Base-by-base conservation (phyloP, 2,329 filamentous ascomycete species). In the Hortaea sp. region DNA sequence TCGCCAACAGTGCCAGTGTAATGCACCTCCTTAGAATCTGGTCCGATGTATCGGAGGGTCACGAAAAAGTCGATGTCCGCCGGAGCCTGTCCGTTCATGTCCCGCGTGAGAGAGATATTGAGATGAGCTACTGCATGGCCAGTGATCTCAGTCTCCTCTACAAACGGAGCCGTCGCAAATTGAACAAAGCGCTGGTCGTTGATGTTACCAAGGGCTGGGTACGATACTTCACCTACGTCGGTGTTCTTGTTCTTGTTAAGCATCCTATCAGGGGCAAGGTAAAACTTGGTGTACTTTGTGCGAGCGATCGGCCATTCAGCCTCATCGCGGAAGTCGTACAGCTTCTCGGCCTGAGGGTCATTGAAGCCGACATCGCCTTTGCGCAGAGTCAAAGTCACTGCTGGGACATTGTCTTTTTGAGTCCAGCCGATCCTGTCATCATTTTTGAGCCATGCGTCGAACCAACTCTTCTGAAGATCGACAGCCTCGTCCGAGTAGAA, bases 401-500 rank as follows among this genome's bases (percentile, higher is more conserved):
- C 71, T 0, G 82, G 70, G 0, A 81, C 65, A 45, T 78, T 77
- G 28, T 81, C 78, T 7, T 71, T 68, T 7, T 66, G 56, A 0
- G 71, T 72, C 79, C 80, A 84, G n/a, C 79, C 79, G 0, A 68
- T 68, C 0, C 69, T 66, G 54, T 86, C 83, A 0, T 85, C 72
- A 1, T 71, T 77, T 53, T 85, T 85, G 32, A 87, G 70, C 57
- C 86, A 87, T 0, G 82, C 82, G 48, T 85, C 79, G 0, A 86
- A 66, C 60, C 87, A 87, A 52, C 75, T 78, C 40, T 69, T 71
- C 57, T 86, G 83, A 0, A 86, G 54, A 49, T 82, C 78, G 0
- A 84, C 81, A 51, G 85, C 79, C 41, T 85, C 78, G 1, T 74
- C 62, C 57, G 85, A 84, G 65, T 85, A 87, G 60, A 86, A 85